Evolutionary conservation across 2,329 filamentous ascomycete genomes (phyloP), one percentile per base, ranked within the genome.

Genomic region (Hypomyces rosellus): DNA sequence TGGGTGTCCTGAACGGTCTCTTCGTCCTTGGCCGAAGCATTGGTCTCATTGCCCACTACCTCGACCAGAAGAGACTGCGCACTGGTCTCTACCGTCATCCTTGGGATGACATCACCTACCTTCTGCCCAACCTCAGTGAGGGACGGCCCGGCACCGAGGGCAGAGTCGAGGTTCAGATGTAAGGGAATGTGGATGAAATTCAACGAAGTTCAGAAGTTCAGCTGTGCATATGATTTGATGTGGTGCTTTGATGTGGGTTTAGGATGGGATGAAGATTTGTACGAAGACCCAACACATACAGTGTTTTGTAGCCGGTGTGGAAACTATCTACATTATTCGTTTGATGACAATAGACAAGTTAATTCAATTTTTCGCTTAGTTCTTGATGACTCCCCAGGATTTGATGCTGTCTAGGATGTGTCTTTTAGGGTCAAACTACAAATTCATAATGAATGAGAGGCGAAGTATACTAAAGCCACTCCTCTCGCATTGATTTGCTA

Each of bases 1-100:
- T 97, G 91, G 93, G 93, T 82, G 93, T 99, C 45, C 85, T 99
- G 64, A 99, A 99, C 82, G 93, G 93, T 78, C 88, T 99, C 55
- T 99, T 99, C 80, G 93, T 99, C 43, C 84, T 99, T 54, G 93
- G 93, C 67, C 88, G 93, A 68, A 89, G 84, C 72, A 99, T 99
- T 67, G 93, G 93, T 88, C 81, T 99, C 61, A 99, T 99, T 86
- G 93, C 93, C 67, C 93, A 99, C 76, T 97, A 92, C 82, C 85
- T 99, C 65, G 93, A 99, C 78, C 93, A 99, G 84, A 99, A 99
- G 91, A 85, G 93, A 74, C 82, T 99, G 73, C 88, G 92, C 66
- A 99, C 93, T 66, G 93, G 93, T 71, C 84, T 99, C 59, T 99
- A 99, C 88, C 88, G 93, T 71, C 90, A 96, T 83, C 93, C 93